Percentiles rank a stretch among this genome's conserved stretches.
phyloP scores from a whole-genome alignment of 805 yeast species.

The Metschnikowia lunata region DNA sequence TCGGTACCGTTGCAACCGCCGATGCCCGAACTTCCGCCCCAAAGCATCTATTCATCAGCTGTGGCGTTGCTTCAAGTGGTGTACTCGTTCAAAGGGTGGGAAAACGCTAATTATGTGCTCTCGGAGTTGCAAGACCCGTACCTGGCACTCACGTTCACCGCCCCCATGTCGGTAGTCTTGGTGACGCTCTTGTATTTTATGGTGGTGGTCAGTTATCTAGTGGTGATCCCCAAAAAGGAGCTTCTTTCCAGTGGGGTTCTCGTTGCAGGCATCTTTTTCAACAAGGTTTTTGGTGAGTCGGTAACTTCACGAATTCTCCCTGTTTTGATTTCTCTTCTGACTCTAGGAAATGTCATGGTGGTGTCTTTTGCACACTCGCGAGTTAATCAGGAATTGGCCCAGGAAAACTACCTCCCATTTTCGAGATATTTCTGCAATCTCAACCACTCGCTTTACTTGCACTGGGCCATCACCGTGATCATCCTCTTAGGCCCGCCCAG shows the following conservation, averaged over 20 bases:
- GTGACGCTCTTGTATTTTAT: slow-evolving; percentile 52
- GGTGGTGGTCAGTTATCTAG: slow-evolving; percentile 55
- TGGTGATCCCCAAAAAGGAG: slow-evolving; percentile 47
- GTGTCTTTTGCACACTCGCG: slow-evolving; percentile 59
- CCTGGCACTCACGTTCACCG: slow-evolving; percentile 54
- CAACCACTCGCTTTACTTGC: slow-evolving; percentile 45
- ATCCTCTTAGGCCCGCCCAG: slow-evolving; percentile 58
- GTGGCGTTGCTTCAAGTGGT: slow-evolving; percentile 57
- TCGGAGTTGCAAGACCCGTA: slow-evolving; percentile 56
- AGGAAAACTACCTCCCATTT: slow-evolving; percentile 48
- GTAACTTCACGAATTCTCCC: slow-evolving; percentile 49
- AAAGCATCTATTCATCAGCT: slow-evolving; percentile 45
- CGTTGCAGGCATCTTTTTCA: slow-evolving; percentile 60
- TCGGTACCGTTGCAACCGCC: not conserved
- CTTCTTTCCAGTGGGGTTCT: slow-evolving; percentile 54
- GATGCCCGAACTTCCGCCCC: slow-evolving; percentile 22
- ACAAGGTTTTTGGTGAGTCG: slow-evolving; percentile 53
- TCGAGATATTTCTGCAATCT: slow-evolving; percentile 42
- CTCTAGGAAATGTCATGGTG: slow-evolving; percentile 61
- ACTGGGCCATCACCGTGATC: slow-evolving; percentile 52
- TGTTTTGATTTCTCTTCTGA: slow-evolving; percentile 54
- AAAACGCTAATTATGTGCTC: slow-evolving; percentile 60
- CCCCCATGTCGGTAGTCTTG: slow-evolving; percentile 51
- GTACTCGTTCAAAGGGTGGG: slow-evolving; percentile 69
- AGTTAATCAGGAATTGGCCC: slow-evolving; percentile 56